Evolutionary conservation across 2,329 filamentous ascomycete species (phyloP), one percentile per base, ranked within the genome.

Genomic region (Pochonia chlamydosporia): DNA sequence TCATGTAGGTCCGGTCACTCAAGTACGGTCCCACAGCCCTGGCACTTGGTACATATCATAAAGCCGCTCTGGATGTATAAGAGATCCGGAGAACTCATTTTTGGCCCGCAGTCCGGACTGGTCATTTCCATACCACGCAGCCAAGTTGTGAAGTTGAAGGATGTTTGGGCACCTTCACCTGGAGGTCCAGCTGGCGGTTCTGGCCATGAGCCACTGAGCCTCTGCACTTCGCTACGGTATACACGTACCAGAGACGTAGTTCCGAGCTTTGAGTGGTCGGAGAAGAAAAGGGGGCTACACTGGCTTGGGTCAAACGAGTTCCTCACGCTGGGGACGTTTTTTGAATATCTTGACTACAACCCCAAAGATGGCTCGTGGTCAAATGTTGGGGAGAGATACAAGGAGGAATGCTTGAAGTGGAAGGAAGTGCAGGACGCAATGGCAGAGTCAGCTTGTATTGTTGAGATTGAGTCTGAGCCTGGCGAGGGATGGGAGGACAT

Each of bases 241-340:
- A n/a, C n/a, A n/a, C n/a, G n/a, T n/a, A 57, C 54, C 41, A 54
- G 49, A 43, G 43, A 58, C 14, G 59, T 58, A 0, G 46, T 59
- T 14, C 58, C 58, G 3, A 51, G 33, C 24, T 59, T 61, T 40
- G 49, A 44, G 8, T 49, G 51, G 33, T 51, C 51, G 6, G 25
- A 47, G 10, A 54, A 52, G n/a, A 33, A 33, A 33, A 3, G 30
- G 14, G 13, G 30, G 14, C 13, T 33, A 33, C 30, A 11, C 30
- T n/a, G 13, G 16, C 30, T n/a, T n/a, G 13, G 14, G 30, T 6
- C 30, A n/a, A n/a, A 33, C 13, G 30, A 33, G 13, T 33, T 33
- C 13, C 30, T 33, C 8, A 33, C 30, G 16, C 9, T 33, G 30
- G 30, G 30, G 16, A 33, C 10, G 3, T 6, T 33, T n/a, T 14